Conservation (phyloP, 2,329 filamentous ascomycete species). For the Aspergillus ibericus region DNA sequence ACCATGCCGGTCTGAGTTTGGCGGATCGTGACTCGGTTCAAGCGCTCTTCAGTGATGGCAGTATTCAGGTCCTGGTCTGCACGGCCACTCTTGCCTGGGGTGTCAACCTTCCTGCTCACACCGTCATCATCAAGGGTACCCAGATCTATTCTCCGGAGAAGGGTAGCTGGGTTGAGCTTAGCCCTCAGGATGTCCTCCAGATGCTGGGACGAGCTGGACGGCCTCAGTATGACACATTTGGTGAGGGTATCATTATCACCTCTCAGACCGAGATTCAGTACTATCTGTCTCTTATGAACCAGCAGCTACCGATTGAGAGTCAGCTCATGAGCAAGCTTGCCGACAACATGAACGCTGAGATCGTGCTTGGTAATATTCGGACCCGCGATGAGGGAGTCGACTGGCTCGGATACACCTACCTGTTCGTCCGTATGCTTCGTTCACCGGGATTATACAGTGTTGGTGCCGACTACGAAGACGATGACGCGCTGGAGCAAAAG, state of each 20-base stretch:
- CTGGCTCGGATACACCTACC: slow-evolving; percentile 97
- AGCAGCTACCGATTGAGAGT: slow-evolving; percentile 95
- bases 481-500: slow-evolving; percentile 89
- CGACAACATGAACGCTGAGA: slow-evolving; percentile 93
- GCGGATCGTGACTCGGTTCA: slow-evolving; percentile 94
- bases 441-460: slow-evolving; percentile 95
- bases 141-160: slow-evolving; percentile 98
- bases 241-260: slow-evolving; percentile 98
- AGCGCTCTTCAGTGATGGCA: slow-evolving; percentile 86
- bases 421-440: slow-evolving; percentile 95
- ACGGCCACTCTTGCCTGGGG: slow-evolving; percentile 99
- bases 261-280: slow-evolving; percentile 94
- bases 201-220: slow-evolving; percentile 97
- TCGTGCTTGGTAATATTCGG: slow-evolving; percentile 90
- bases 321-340: slow-evolving; percentile 90
- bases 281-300: slow-evolving; percentile 93
- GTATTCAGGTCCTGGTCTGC: slow-evolving; percentile 92
- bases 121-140: slow-evolving; percentile 98
- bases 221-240: slow-evolving; percentile 95
- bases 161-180: slow-evolving; percentile 96
- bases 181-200: slow-evolving; percentile 94
- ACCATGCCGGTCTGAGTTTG: slow-evolving; percentile 95
- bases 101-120: slow-evolving; percentile 96
- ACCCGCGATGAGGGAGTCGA: slow-evolving; percentile 95
- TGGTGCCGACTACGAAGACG: slow-evolving; percentile 90